Evolutionary conservation across 768 basidiomycete species (phyloP), one percentile per base, ranked within the genome.

Genomic region (Rhodosporidiobolus odoratus): DNA sequence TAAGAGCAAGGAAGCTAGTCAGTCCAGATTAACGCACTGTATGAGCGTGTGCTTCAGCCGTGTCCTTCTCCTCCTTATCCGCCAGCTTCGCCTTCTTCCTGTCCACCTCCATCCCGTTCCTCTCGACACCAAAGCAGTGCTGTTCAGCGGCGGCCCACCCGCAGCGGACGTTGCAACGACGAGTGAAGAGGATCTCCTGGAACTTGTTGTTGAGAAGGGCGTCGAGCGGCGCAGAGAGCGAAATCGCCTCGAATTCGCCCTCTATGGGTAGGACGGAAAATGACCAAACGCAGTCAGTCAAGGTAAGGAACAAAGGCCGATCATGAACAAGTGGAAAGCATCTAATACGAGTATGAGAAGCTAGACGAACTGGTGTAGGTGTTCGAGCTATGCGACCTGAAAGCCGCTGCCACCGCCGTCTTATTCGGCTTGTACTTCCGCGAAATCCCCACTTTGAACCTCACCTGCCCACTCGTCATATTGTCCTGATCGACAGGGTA

Each of bases 121-220:
- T 32, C 84, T 16, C 82, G 77, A 75, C 83, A 80, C 60, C 81
- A 76, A 56, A 82, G 77, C 57, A 89, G 79, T 74, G 69, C 25
- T 82, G 72, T 75, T 89, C 89, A 5, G 87, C 88, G 5, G 84
- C 87, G 4, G 88, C 86, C 88, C 88, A 90, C 19, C 87, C 86
- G 19, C 88, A 78, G 7, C 80, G 53, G 32, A 56, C 80, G 72
- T 84, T 86, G 73, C 81, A 81, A 41, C 83, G 76, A 53, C 88
- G 80, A 4, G 86, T 76, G 66, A 83, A 83, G 32, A 89, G 77
- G 25, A 89, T 75, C 56, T 81, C 83, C 35, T 86, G 76, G 67
- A 89, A 83, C 15, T 83, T 81, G 60, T 85, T 81, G 62, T 88
- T 83, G 69, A 89, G 79, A 52, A 88, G 78, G 4, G 85, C 81